Conservation (phyloP, 345 rosid genomes). For the Kernera saxatilis region DNA sequence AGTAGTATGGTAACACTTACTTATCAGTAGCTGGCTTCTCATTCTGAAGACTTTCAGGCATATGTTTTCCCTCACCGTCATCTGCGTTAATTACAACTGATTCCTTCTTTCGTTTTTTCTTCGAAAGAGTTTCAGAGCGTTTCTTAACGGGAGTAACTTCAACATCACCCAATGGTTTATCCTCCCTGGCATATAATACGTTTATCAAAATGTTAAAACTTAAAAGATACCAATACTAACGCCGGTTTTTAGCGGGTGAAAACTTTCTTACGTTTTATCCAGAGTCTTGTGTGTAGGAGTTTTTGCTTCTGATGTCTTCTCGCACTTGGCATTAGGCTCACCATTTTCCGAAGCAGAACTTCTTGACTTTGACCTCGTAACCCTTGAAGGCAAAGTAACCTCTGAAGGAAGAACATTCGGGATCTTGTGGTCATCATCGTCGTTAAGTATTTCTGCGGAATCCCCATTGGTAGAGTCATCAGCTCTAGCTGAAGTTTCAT, state of each 20-base stretch:
- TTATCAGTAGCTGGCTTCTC: constrained; percentile 21
- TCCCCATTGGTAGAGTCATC: constrained; percentile 7
- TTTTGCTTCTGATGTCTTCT: constrained; percentile 12
- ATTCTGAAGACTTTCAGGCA: constrained; percentile 15
- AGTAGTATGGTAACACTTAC: constrained; percentile 18
- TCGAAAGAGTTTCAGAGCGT: not conserved
- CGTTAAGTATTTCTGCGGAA: constrained; percentile 11
- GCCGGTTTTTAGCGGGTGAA: not conserved
- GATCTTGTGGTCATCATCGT: constrained; percentile 25
- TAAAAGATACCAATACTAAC: not conserved
- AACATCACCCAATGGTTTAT: not conserved
- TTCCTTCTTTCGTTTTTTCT: constrained; percentile 14
- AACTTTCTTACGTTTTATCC: constrained; percentile 27
- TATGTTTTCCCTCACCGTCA: not conserved
- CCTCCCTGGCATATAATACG: constrained; percentile 7
- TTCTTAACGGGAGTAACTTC: not conserved
- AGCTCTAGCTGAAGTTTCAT: constrained; percentile 14
- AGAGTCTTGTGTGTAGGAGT: not conserved
- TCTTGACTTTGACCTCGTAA: constrained; percentile 9
- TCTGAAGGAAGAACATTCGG: constrained; percentile 22
- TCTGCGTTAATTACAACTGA: not conserved
- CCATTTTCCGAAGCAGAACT: constrained; percentile 5
- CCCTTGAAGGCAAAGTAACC: constrained; percentile 17
- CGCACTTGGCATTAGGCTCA: not conserved
- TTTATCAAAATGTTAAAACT: not conserved